Percentiles rank a stretch among this genome's conserved stretches.
Conservation (phyloP, 2,329 filamentous ascomycete species). For the Talaromyces atroroseus region DNA sequence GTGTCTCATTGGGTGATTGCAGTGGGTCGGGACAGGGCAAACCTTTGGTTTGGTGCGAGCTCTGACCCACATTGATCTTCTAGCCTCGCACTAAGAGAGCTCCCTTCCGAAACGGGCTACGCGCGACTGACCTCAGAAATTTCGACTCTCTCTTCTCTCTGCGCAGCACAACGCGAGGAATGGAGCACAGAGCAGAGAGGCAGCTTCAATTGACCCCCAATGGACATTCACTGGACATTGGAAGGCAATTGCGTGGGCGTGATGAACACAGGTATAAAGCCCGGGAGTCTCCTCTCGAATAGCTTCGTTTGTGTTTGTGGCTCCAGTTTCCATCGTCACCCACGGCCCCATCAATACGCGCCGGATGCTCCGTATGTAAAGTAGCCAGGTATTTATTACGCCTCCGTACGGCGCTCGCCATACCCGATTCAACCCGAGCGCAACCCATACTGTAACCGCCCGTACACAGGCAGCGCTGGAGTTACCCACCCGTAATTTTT, state of each 20-base stretch:
- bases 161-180: neutral
- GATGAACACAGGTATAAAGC: neutral
- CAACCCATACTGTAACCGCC: neutral
- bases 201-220: neutral
- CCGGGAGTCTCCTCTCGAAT: neutral
- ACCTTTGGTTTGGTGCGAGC: constrained; percentile 2
- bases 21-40: constrained; percentile 3
- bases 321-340: neutral
- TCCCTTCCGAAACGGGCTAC: constrained; percentile 6
- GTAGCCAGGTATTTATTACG: neutral
- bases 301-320: neutral
- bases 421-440: constrained; percentile 12
- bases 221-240: neutral
- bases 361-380: neutral
- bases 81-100: neutral
- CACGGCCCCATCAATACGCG: constrained; percentile 1
- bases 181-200: neutral
- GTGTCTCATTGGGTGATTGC: neutral
- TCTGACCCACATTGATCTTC: neutral
- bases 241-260: neutral
- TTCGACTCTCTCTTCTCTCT: neutral
- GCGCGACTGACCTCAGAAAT: constrained; percentile 1
- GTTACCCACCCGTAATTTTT: constrained; percentile 7
- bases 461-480: neutral
- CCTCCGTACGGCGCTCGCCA: neutral